These are phyloP conservation scores for Suillus tomentosus DNA, from an alignment of 768 basidiomycete genomes.

Conservation along the genomic window DNA sequence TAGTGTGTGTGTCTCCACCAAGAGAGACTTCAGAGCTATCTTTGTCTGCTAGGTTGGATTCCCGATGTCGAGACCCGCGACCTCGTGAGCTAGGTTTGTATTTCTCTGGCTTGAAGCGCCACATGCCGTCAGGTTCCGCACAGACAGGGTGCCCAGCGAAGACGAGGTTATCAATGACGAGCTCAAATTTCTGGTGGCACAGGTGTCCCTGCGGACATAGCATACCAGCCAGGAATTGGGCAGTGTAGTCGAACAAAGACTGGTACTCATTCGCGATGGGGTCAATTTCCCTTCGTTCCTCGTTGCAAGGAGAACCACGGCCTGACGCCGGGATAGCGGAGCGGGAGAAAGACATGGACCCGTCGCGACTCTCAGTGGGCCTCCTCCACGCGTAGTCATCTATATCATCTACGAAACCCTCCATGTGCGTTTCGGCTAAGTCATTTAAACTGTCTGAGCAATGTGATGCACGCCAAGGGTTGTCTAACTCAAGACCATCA, in stretches of 20 bases:
- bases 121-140: slow-evolving; percentile 67
- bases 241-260: slow-evolving; percentile 74
- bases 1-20: slow-evolving; percentile 36
- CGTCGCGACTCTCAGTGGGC: slow-evolving; percentile 48
- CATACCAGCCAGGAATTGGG: slow-evolving; percentile 78
- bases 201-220: slow-evolving; percentile 77
- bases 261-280: slow-evolving; percentile 56
- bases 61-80: slow-evolving; percentile 51
- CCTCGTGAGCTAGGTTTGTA: slow-evolving; percentile 52
- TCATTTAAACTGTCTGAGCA: slow-evolving; percentile 39
- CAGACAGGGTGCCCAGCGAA: slow-evolving; percentile 96
- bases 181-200: slow-evolving; percentile 94
- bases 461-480: slow-evolving; percentile 71
- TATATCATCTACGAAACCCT: slow-evolving; percentile 25
- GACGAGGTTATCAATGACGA: slow-evolving; percentile 86
- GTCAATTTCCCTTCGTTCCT: slow-evolving; percentile 39
- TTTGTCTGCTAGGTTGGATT: slow-evolving; percentile 38
- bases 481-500: slow-evolving; percentile 54
- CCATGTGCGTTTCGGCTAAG: slow-evolving; percentile 20
- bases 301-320: slow-evolving; percentile 51
- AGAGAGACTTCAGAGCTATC: slow-evolving; percentile 33
- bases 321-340: slow-evolving; percentile 49
- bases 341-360: slow-evolving; percentile 54
- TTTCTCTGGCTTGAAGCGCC: slow-evolving; percentile 75
- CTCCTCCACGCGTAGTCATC: slow-evolving; percentile 67